phyloP scores from a whole-genome alignment of 208 protist species.

The Wallacemonas sp. region DNA sequence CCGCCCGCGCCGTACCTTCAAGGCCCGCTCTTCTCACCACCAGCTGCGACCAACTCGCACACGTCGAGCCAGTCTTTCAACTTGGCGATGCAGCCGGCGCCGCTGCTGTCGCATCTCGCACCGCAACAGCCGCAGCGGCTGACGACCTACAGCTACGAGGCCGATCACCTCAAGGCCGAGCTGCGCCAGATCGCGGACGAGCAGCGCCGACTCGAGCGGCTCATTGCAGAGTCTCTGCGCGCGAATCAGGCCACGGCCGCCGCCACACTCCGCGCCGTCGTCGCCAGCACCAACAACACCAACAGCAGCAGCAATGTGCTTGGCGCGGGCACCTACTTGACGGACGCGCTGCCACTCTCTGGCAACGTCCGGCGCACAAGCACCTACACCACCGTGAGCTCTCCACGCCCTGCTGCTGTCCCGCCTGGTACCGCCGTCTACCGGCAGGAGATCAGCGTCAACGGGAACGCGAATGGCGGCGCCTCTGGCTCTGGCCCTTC shows the following conservation, averaged over 20 bases:
- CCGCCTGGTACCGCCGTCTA: background rate
- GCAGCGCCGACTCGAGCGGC: conserved; percentile 10
- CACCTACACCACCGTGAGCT: background rate
- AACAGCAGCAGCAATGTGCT: background rate
- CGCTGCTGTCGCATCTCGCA: background rate
- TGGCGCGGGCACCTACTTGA: conserved; percentile 10
- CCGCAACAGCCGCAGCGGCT: background rate
- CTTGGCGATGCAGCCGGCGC: background rate
- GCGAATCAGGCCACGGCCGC: conserved; percentile 10
- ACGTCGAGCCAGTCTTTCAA: background rate
- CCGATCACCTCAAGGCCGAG: conserved; percentile 17
- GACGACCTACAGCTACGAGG: conserved; percentile 18
- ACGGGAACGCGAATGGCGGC: too few species aligned
- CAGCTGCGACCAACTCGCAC: background rate
- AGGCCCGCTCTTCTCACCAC: background rate
- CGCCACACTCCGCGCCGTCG: background rate
- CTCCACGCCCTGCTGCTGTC: background rate
- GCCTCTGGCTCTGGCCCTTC: too few species aligned
- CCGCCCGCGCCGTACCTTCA: background rate
- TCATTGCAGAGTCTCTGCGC: conserved; percentile 4
- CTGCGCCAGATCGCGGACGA: conserved; percentile 20
- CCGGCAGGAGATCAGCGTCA: background rate
- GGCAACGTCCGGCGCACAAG: background rate
- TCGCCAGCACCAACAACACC: background rate
- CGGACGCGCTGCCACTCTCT: background rate